A percentile compares a stretch with the other conserved stretches of the same genome.
Evolutionary conservation across 495 filamentous ascomycete genomes (phyloP).

Genomic region (Aspergillus asperescens): DNA sequence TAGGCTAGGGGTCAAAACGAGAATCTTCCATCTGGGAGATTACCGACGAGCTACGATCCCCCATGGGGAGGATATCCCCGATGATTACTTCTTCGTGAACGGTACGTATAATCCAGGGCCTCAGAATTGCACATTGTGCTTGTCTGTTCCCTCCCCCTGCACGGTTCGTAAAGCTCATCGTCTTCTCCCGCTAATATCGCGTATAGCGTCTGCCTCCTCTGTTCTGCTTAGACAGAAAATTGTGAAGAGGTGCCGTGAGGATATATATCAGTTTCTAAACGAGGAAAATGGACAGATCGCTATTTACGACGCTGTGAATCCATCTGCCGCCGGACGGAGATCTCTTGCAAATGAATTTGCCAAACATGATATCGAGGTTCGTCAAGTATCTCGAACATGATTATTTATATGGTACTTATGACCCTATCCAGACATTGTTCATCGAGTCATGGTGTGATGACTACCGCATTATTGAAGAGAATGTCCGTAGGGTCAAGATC

Average conservation of each 20-base stretch:
- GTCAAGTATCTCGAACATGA: slow-evolving; percentile 3
- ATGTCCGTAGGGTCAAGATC: slow-evolving; percentile 95
- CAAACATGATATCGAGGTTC: slow-evolving; percentile 87
- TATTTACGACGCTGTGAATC: slow-evolving; percentile 99
- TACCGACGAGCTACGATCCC: slow-evolving; percentile 91
- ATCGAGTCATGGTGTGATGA: slow-evolving; percentile 95
- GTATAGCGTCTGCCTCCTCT: slow-evolving; percentile 70
- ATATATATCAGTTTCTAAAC: slow-evolving; percentile 93
- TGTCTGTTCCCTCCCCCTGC: neutral
- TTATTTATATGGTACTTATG: neutral
- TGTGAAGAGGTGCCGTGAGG: slow-evolving; percentile 92
- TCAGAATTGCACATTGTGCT: neutral
- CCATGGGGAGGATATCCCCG: slow-evolving; percentile 77
- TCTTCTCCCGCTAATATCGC: slow-evolving; percentile 11
- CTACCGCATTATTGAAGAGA: slow-evolving; percentile 90
- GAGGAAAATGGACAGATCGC: slow-evolving; percentile 97
- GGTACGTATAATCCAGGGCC: slow-evolving; percentile 35
- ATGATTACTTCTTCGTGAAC: slow-evolving; percentile 97
- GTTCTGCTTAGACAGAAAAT: slow-evolving; percentile 93
- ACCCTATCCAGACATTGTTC: slow-evolving; percentile 70
- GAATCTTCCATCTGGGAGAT: slow-evolving; percentile 95
- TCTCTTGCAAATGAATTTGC: slow-evolving; percentile 92
- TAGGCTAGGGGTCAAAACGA: slow-evolving; percentile 96
- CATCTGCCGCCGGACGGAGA: slow-evolving; percentile 72
- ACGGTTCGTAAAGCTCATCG: neutral